phyloP scores from a whole-genome alignment of 805 yeast species.

The Schwanniomyces vanrijiae region DNA sequence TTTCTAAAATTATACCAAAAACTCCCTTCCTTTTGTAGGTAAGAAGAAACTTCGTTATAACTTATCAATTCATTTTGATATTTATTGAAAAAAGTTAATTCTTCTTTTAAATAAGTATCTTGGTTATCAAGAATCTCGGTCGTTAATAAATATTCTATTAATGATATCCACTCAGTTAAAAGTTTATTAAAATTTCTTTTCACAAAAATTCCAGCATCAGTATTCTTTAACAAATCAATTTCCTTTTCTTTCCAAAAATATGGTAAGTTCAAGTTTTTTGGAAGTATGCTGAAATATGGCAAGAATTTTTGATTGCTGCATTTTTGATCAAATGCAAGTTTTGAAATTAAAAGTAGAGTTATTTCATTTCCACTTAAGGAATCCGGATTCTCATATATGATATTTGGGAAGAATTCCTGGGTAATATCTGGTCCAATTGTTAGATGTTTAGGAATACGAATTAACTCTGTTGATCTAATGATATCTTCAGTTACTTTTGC shows the following conservation, averaged over 20 bases:
- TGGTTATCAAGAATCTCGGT: neutral
- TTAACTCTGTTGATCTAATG: neutral
- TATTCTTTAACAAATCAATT: neutral
- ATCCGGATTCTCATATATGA: neutral
- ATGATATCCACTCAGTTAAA: conserved; percentile 3
- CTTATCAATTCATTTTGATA: neutral
- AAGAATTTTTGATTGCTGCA: neutral
- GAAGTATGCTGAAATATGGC: conserved; percentile 7
- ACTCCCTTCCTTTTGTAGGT: neutral
- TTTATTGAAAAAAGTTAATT: neutral
- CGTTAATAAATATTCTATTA: neutral
- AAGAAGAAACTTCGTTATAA: neutral
- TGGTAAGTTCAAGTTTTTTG: conserved; percentile 4
- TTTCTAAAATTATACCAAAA: conserved; percentile 7
- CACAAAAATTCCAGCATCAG: conserved; percentile 5
- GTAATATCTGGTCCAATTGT: conserved; percentile 4
- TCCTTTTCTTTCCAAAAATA: conserved; percentile 5
- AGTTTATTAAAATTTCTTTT: conserved; percentile 5
- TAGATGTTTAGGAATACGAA: conserved; percentile 4
- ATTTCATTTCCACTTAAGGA: conserved; percentile 4
- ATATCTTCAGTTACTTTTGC: conserved; percentile 1
- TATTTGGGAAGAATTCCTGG: neutral
- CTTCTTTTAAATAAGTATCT: conserved; percentile 2
- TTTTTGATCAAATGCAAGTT: conserved; percentile 4
- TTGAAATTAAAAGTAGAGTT: conserved; percentile 5